Evolutionary conservation across 345 rosid genomes (phyloP).

Genomic region (Salix purpurea): DNA sequence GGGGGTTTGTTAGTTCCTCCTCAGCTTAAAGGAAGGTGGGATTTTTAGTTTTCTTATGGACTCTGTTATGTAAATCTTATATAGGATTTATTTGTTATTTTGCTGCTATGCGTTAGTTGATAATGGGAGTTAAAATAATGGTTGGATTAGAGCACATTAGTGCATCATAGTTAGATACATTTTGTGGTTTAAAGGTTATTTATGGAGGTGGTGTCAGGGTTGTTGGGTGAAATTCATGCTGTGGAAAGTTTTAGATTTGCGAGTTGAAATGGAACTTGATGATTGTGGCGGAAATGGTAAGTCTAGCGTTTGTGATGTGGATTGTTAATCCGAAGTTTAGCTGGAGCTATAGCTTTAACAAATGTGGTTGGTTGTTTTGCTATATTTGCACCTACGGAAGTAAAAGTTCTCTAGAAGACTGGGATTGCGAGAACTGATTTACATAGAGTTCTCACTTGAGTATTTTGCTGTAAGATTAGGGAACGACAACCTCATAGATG

Average conservation of each 20-base stretch:
- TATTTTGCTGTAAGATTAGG: background rate
- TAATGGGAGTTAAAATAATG: background rate
- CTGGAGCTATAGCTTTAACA: background rate
- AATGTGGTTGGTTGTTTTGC: background rate
- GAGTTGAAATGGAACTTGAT: background rate
- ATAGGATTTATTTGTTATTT: background rate
- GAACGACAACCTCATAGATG: background rate
- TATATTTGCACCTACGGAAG: background rate
- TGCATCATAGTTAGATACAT: background rate
- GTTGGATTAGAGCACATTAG: background rate
- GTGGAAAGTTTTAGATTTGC: background rate
- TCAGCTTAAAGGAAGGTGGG: conserved; percentile 79
- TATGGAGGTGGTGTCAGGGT: background rate
- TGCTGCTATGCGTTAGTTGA: background rate
- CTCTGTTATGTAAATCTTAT: background rate
- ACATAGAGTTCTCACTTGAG: background rate
- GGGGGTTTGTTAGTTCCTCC: conserved; percentile 72
- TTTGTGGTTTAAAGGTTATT: background rate
- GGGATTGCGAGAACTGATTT: background rate
- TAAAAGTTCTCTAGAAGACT: background rate
- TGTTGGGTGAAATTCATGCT: background rate
- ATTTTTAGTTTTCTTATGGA: conserved; percentile 9
- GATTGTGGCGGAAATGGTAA: no score
- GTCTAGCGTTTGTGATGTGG: no score
- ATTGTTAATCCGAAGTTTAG: background rate